Conservation (phyloP, 192 early-diverging fungal species). For the Nowakowskiella sp. region DNA sequence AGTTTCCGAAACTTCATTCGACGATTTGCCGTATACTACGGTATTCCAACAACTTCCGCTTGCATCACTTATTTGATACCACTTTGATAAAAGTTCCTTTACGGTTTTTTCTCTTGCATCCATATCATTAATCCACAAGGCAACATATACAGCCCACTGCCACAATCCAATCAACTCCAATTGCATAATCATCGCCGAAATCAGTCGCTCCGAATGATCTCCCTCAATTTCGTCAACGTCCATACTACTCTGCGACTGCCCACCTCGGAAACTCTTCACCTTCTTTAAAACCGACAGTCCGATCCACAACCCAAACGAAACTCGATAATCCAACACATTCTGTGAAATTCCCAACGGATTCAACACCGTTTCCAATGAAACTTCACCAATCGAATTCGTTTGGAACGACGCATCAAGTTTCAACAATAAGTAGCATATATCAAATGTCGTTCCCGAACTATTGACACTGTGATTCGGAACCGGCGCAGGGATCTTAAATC, state of each 20-base stretch:
- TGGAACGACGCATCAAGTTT: no score
- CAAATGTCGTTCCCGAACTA: conserved; percentile 17
- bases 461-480: no score
- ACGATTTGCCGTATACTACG: not conserved
- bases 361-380: conserved; percentile 51
- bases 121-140: conserved; percentile 51
- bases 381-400: conserved; percentile 30
- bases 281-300: conserved; percentile 35
- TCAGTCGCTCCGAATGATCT: conserved; percentile 39
- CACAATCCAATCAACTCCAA: conserved; percentile 70
- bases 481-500: no score
- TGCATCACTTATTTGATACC: conserved; percentile 30
- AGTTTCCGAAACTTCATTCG: conserved; percentile 15
- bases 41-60: conserved; percentile 22
- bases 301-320: conserved; percentile 59
- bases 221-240: conserved; percentile 9
- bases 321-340: conserved; percentile 54
- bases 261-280: conserved; percentile 40
- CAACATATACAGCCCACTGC: conserved; percentile 78
- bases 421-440: conserved; percentile 71
- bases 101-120: conserved; percentile 39
- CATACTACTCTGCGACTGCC: conserved; percentile 9
- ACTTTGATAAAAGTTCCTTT: conserved; percentile 25
- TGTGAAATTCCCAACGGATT: conserved; percentile 48
- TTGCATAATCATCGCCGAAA: conserved; percentile 55